Evolutionary conservation across 2,329 filamentous ascomycete genomes (phyloP).

Genomic region (Fonsecaea pedrosoi): DNA sequence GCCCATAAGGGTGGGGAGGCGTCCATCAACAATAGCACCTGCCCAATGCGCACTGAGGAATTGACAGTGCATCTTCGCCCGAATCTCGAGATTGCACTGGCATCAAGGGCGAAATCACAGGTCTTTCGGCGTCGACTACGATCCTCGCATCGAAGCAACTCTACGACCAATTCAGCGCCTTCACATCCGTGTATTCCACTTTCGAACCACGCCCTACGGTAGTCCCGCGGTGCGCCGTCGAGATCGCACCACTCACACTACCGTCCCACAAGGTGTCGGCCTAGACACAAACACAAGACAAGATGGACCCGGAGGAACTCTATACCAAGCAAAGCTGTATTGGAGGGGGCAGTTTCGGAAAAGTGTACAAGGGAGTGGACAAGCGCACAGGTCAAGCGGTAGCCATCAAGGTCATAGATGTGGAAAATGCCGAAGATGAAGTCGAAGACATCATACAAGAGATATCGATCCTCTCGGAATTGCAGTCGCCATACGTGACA

Average conservation of each 20-base stretch:
- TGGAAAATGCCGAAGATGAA: slow-evolving; percentile 98
- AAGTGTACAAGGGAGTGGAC: slow-evolving; percentile 98
- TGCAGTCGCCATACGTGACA: slow-evolving; percentile 95
- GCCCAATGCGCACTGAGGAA: slow-evolving; percentile 27
- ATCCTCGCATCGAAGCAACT: not conserved
- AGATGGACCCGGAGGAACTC: slow-evolving; percentile 81
- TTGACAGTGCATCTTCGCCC: slow-evolving; percentile 24
- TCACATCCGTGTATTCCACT: not conserved
- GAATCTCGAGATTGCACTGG: slow-evolving; percentile 2
- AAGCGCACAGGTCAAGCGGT: slow-evolving; percentile 91
- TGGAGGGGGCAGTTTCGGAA: slow-evolving; percentile 96
- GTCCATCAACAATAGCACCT: slow-evolving; percentile 14
- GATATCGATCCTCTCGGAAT: slow-evolving; percentile 93
- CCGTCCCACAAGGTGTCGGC: not conserved
- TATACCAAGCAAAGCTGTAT: slow-evolving; percentile 95
- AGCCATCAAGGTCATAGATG: slow-evolving; percentile 98
- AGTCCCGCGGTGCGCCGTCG: not conserved
- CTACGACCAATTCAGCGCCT: not conserved
- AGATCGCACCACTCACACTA: not conserved
- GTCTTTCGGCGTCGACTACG: not conserved
- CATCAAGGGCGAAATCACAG: not conserved
- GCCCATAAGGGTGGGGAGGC: not conserved
- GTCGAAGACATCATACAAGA: slow-evolving; percentile 99
- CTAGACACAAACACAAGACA: not conserved
- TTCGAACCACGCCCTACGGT: not conserved